A percentile compares a stretch with the other conserved stretches of the same genome.
Conservation (phyloP, 1,284 basidiomycete genomes). For the Ustilago lituana region DNA sequence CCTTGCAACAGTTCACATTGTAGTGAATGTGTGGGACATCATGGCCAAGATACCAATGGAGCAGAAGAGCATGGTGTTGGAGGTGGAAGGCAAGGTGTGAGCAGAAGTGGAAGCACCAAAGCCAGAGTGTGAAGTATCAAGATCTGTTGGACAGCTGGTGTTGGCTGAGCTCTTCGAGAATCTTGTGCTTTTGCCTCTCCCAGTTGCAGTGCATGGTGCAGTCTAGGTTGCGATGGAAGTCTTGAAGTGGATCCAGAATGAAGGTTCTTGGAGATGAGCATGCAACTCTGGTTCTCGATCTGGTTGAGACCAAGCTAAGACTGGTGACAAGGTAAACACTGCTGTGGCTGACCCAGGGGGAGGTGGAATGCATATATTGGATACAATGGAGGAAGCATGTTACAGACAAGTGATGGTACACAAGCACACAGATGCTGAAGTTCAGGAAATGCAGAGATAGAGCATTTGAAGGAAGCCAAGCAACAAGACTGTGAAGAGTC, state of each 20-base stretch:
- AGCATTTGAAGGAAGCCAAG: too few species aligned
- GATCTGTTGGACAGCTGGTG: slow-evolving; percentile 44
- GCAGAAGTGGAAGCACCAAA: slow-evolving; percentile 52
- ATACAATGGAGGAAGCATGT: too few species aligned
- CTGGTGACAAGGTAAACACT: too few species aligned
- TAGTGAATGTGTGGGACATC: too few species aligned
- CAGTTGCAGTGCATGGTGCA: slow-evolving; percentile 81
- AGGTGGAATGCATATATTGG: too few species aligned
- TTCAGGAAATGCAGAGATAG: too few species aligned
- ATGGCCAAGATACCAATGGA: too few species aligned
- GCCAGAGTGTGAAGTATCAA: slow-evolving; percentile 26
- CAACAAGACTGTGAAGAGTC: too few species aligned
- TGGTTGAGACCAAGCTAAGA: slow-evolving; percentile 89
- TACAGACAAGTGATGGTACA: too few species aligned
- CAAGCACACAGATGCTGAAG: too few species aligned
- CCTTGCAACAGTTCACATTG: too few species aligned
- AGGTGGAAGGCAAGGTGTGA: slow-evolving; percentile 26
- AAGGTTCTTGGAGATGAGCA: slow-evolving; percentile 60
- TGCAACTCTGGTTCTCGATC: slow-evolving; percentile 79
- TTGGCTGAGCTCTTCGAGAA: slow-evolving; percentile 86
- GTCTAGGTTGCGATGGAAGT: slow-evolving; percentile 83
- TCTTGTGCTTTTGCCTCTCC: slow-evolving; percentile 86
- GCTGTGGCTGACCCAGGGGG: too few species aligned
- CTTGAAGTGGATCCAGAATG: slow-evolving; percentile 74
- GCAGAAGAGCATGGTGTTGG: slow-evolving; percentile 16